Base-by-base conservation (phyloP, 2,329 filamentous ascomycete genomes). In the Bretziella fagacearum region DNA sequence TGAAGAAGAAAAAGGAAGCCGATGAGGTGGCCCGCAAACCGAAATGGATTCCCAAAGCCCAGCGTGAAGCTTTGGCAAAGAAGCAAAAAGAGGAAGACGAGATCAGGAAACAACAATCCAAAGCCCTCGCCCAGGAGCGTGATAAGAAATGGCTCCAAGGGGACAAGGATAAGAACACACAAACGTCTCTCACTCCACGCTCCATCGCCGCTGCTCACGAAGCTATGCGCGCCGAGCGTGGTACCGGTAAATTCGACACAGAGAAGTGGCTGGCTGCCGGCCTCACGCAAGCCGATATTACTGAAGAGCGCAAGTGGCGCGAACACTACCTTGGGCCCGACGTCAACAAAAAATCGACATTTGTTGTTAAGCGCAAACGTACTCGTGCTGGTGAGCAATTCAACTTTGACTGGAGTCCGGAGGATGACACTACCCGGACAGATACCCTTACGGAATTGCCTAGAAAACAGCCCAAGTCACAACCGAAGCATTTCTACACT, bases 351-450 rank as follows among this genome's bases (percentile, higher is more conserved):
- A 72, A 70, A 48, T 87, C 82, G 3, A 93, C 74, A 30, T 95
- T 96, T 58, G 93, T 86, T 0, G 87, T 87, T 1, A 84, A 91
- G 66, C 98, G 96, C 72, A 96, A 96, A 68, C 75, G 89, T 48
- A 82, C 84, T 65, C 74, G 89, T 52, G 93, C 86, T 1, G 91
- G 84, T 1, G 89, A 94, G 58, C 96, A 98, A 61, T 98, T 98
- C 68, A 98, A 95, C 57, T 98, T 98, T 56, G 91, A 93, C 56
- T 98, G 91, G 91, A 93, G 94, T 55, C 74, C 77, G 1, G 84
- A 93, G 52, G 91, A 98, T 59, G 91, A 98, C 61, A 98, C 91
- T 0, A 89, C 80, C 53, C 73, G 64, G 43, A 45, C 46, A 22
- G 52, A 53, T 22, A 50, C 39, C 23, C 15, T 51, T 11, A 40